These are phyloP conservation scores for Plasmodium inui DNA, from an alignment of 169 alveolate species.

Conservation along the genomic window DNA sequence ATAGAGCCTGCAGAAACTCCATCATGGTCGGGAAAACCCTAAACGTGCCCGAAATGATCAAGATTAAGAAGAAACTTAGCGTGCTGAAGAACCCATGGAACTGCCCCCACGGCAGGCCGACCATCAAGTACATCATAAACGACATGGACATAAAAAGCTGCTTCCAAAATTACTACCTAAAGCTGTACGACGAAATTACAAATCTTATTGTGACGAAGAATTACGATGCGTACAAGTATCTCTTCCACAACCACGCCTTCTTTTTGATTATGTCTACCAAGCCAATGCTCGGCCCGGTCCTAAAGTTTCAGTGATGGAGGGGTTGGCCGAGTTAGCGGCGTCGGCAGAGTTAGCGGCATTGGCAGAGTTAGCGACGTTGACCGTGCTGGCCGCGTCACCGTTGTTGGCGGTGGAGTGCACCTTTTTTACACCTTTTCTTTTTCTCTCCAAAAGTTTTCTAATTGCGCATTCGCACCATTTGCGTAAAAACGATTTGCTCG, in stretches of 20 bases:
- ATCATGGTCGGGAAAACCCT: conserved; percentile 97
- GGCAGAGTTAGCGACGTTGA: not conserved
- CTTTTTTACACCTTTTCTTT: not conserved
- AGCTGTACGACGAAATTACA: conserved; percentile 60
- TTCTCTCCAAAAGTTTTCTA: not conserved
- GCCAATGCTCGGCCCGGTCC: conserved; percentile 58
- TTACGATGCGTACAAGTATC: conserved; percentile 46
- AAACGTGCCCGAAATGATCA: conserved; percentile 89
- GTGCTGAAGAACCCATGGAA: conserved; percentile 98
- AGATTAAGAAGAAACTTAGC: conserved; percentile 89
- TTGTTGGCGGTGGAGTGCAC: not conserved
- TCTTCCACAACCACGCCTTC: conserved; percentile 56
- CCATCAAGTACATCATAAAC: conserved; percentile 88
- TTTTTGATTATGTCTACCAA: conserved; percentile 66
- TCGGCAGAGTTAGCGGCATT: not conserved
- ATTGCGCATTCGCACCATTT: not conserved
- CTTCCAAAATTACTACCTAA: conserved; percentile 51
- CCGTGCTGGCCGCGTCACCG: not conserved
- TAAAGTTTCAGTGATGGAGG: conserved; percentile 20
- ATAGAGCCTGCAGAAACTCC: conserved; percentile 97
- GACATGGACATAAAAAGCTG: conserved; percentile 41
- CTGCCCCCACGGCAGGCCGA: conserved; percentile 99
- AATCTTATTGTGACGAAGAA: conserved; percentile 27
- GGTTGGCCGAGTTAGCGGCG: not conserved
- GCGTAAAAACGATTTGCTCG: not conserved